Base-by-base conservation (phyloP, 202 grass and related monocot species). In the Dendrocalamus latiflorus region DNA sequence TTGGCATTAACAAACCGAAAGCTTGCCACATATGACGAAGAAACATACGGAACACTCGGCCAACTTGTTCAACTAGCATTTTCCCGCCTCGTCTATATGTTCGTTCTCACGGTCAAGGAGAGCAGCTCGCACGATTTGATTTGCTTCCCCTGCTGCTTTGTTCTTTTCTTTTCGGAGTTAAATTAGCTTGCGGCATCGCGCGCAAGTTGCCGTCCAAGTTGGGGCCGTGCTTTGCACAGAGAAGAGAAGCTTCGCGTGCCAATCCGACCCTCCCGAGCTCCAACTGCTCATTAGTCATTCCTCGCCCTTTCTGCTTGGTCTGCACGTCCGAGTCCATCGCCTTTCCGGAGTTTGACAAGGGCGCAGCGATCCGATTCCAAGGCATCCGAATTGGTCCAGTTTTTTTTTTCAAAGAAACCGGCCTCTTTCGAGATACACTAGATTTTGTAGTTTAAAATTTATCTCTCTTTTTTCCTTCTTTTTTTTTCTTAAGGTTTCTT, bases 31-130 rank as follows among this genome's bases (percentile, higher is more conserved):
- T 39, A 22, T 57, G 62, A 15, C 47, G 36, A 28, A 18, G 43
- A 58, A 64, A 83, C 72, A 51, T 65, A 47, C 37, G 30, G 18
- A 18, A n/a, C 69, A 89, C 82, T 81, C 58, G 87, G 64, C 48
- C 88, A 89, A 89, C 26, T 89, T 89, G 87, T 5, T 18, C 45
- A 48, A n/a, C 36, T 43, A 25, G 47, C 57, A 48, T 59, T 73
- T 18, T 74, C 41, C 42, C 68, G 16, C n/a, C 56, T 28, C 17
- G 15, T 15, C 30, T 30, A 15, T 15, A 15, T n/a, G 18, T 21
- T 67, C 22, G 20, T n/a, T 55, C 57, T 39, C 37, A 45, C 28
- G 65, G 77, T 81, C 82, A 85, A 77, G 82, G 72, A 76, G 56
- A 34, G 53, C 76, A 64, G 43, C 78, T 5, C 61, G 34, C 54